Conservation (phyloP, 2,329 filamentous ascomycete genomes). For the Fusarium haematococcum region DNA sequence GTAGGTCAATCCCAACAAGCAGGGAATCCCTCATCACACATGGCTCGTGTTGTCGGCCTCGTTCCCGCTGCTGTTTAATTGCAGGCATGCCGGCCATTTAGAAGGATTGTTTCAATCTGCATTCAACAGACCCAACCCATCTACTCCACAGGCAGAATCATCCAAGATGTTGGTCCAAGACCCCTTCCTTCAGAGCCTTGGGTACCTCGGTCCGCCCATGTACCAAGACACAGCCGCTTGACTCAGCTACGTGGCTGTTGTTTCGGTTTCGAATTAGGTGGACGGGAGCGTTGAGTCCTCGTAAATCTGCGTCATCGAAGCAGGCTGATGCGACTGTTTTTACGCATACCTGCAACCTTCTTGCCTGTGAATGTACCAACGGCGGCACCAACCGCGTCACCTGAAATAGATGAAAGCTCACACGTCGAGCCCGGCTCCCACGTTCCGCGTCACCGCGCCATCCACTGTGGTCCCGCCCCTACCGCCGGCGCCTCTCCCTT, state of each 20-base stretch:
- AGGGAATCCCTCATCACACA: constrained; percentile 20
- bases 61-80: constrained; percentile 26
- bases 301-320: constrained; percentile 10
- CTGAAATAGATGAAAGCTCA: constrained; percentile 22
- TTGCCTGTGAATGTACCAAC: neutral
- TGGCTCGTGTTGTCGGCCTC: constrained; percentile 8
- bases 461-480: constrained; percentile 11
- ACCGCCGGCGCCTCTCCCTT: constrained; percentile 33
- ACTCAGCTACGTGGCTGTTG: constrained; percentile 19
- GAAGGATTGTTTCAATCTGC: neutral
- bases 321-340: constrained; percentile 4
- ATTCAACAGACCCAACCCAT: neutral
- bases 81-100: constrained; percentile 20
- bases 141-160: neutral
- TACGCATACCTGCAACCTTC: constrained; percentile 1
- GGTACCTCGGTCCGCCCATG: neutral
- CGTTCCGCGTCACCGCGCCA: constrained; percentile 11
- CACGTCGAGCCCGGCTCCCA: constrained; percentile 1
- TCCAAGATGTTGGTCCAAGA: neutral
- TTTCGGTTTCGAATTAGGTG: constrained; percentile 24
- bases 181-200: neutral
- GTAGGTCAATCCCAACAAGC: constrained; percentile 13
- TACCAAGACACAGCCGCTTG: neutral
- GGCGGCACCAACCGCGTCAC: constrained; percentile 22
- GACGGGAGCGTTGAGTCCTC: neutral